Evolutionary conservation across 2,329 filamentous ascomycete species (phyloP).

Genomic region (Bertia moriformis): DNA sequence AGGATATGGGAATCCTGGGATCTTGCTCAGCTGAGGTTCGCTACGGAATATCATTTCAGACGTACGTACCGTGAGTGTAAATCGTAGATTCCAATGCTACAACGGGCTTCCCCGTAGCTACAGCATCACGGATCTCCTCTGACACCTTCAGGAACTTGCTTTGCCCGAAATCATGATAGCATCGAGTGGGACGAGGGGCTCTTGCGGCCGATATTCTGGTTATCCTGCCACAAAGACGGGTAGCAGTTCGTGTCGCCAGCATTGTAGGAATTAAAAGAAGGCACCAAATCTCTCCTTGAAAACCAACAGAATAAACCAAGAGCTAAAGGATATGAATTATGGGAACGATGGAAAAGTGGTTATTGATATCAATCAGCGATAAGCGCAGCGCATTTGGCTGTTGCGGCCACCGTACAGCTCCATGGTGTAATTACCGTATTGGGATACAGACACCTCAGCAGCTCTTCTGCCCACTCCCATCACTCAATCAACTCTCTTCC

Average conservation of each 20-base stretch:
- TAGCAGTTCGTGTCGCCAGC: not conserved
- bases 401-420: not conserved
- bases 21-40: not conserved
- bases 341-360: not conserved
- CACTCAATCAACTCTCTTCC: not conserved
- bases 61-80: constrained; percentile 47
- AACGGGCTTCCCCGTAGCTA: constrained; percentile 42
- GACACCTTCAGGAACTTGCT: constrained; percentile 34
- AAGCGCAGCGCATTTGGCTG: not conserved
- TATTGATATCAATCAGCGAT: too few species aligned
- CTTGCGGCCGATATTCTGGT: not conserved
- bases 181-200: not conserved
- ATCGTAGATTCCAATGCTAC: constrained; percentile 61
- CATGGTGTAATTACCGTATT: not conserved
- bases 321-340: not conserved
- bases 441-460: constrained; percentile 1
- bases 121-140: constrained; percentile 48
- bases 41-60: not conserved
- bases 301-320: not conserved
- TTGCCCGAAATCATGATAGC: not conserved
- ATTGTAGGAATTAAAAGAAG: not conserved
- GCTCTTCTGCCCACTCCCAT: not conserved
- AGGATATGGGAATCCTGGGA: constrained; percentile 16
- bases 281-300: not conserved
- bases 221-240: not conserved